Conservation (phyloP, 2,329 filamentous ascomycete species). For the Trichoderma sp. region DNA sequence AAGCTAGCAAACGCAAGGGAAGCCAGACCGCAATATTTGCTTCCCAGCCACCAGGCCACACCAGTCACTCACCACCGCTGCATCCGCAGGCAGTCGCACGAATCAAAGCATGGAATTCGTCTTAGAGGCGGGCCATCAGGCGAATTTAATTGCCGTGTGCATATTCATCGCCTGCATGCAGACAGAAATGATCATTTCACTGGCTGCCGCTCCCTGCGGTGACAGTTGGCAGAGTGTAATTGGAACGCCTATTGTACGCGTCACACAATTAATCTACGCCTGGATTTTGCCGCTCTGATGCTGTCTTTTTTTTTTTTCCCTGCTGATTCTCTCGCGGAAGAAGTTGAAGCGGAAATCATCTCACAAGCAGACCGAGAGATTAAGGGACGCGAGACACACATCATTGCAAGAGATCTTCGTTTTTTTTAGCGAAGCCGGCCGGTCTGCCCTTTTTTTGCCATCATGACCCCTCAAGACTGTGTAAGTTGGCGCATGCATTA, state of each 20-base stretch:
- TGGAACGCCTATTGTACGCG: constrained; percentile 3
- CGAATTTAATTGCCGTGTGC: not conserved
- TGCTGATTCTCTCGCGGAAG: not conserved
- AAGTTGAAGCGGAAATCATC: not conserved
- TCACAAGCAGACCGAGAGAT: not conserved
- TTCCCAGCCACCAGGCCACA: not conserved
- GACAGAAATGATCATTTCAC: constrained; percentile 4
- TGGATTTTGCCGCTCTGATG: not conserved
- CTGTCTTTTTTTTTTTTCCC: too few relatives aligned
- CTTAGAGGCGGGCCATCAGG: not conserved
- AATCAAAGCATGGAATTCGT: not conserved
- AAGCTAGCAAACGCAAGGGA: not conserved
- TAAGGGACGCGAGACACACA: not conserved
- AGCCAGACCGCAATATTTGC: not conserved
- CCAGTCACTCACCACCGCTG: not conserved
- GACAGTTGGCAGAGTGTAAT: constrained; percentile 13
- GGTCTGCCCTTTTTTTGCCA: not conserved
- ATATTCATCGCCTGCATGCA: constrained; percentile 13
- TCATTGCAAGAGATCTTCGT: not conserved
- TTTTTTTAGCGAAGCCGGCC: not conserved
- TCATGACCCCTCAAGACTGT: constrained; percentile 2
- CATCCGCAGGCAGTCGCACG: not conserved
- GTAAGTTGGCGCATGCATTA: not conserved
- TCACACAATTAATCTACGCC: not conserved
- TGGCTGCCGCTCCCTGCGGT: constrained; percentile 7